Base-by-base conservation (phyloP, 306 rosid species). In the Gastrolobium bilobum region DNA sequence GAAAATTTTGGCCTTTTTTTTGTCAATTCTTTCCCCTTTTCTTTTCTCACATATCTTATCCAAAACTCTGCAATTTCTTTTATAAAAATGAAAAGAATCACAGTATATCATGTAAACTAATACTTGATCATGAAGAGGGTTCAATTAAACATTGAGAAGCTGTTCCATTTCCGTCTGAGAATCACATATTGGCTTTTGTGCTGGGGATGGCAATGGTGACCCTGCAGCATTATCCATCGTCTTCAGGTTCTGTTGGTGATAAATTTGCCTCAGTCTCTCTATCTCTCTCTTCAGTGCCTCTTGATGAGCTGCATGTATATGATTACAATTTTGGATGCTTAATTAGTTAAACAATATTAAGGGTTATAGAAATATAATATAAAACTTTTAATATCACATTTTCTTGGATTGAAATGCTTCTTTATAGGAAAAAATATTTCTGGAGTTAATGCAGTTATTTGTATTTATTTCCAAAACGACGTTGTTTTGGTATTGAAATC, bases 261-360 rank as follows among this genome's bases (percentile, higher is more conserved):
- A 93, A 15, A 93, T 92, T 85, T 86, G 94, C 81, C 97, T 86
- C 51, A 95, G 82, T 83, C 99, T 93, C 79, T 95, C 98, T 84
- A 95, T 93, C 83, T 95, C 99, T 79, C 94, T 93, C 91, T 93
- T 95, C 68, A 95, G 71, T 78, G 99, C 97, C 61, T 91, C 99
- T 86, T 95, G 99, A 87, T 95, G 99, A 73, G 99, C 99, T 94
- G 89, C 91, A 86, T 59, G 6, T 3, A 48, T 7, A 37, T 80
- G 7, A 42, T 51, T 37, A 10, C 67, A 59, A 56, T 50, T 48
- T 47, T 63, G 52, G 29, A 77, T 35, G 46, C 76, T 78, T 75
- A 35, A 43, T 46, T 69, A 65, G 26, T 20, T 20, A 82, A 79
- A 48, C 34, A 52, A 60, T 29, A 30, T 62, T 67, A 61, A 65